A percentile compares a stretch with the other conserved stretches of the same genome.
These are phyloP conservation scores for Paralagenidium karlingii DNA, from an alignment of 352 stramenopile genomes.

Conservation along the genomic window DNA sequence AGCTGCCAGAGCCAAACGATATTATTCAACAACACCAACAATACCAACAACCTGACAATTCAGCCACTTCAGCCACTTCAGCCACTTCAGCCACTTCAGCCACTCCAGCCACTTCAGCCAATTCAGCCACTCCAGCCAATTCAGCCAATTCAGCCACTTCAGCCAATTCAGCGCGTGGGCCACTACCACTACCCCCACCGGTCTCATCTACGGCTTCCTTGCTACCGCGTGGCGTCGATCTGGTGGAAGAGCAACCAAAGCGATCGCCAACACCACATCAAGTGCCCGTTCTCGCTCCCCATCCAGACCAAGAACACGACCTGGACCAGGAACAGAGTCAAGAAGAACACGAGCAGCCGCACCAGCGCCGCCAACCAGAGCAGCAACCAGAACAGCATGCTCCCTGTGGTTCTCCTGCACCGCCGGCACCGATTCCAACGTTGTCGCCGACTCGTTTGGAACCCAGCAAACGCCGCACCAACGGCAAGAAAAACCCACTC, in stretches of 20 bases:
- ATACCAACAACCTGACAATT: neutral
- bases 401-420: neutral
- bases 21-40: neutral
- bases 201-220: too few relatives aligned
- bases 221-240: too few relatives aligned
- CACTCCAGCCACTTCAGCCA: too few relatives aligned
- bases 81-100: too few relatives aligned
- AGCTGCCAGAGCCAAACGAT: neutral
- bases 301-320: neutral
- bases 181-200: too few relatives aligned
- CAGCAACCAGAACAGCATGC: neutral
- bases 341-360: neutral
- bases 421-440: neutral
- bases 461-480: conserved; percentile 48
- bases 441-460: conserved; percentile 4
- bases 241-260: too few relatives aligned
- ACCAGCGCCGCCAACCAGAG: neutral
- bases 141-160: too few relatives aligned
- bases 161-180: too few relatives aligned
- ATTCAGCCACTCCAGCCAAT: too few relatives aligned
- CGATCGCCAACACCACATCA: too few relatives aligned
- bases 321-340: conserved; percentile 1
- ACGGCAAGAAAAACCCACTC: conserved; percentile 55
- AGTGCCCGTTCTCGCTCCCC: neutral
- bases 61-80: too few relatives aligned